A percentile compares a stretch with the other conserved stretches of the same genome.
Evolutionary conservation across 805 yeast genomes (phyloP).

Genomic region (Candida jianshihensis): DNA sequence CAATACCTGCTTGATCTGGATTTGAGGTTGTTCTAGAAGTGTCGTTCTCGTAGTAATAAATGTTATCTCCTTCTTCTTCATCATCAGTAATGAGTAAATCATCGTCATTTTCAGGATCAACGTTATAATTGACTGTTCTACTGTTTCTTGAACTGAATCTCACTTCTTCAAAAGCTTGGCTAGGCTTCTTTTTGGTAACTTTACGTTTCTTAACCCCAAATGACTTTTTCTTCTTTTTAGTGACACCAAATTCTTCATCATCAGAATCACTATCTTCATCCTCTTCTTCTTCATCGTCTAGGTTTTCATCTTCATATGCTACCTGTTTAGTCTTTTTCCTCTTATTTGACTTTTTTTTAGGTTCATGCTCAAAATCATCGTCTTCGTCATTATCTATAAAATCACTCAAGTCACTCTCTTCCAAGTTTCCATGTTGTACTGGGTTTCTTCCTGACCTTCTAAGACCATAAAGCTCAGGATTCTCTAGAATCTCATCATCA

Average conservation of each 20-base stretch:
- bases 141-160: slow-evolving; percentile 70
- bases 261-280: slow-evolving; percentile 28
- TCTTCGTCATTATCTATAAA: slow-evolving; percentile 14
- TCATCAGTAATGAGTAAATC: slow-evolving; percentile 30
- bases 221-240: slow-evolving; percentile 20
- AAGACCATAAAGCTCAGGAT: slow-evolving; percentile 80
- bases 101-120: slow-evolving; percentile 52
- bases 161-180: slow-evolving; percentile 39
- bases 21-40: slow-evolving; percentile 22
- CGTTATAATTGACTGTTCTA: slow-evolving; percentile 65
- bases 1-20: slow-evolving; percentile 29
- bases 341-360: slow-evolving; percentile 15
- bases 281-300: slow-evolving; percentile 23
- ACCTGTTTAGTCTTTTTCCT: slow-evolving; percentile 21
- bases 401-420: slow-evolving; percentile 11
- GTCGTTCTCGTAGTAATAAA: slow-evolving; percentile 17
- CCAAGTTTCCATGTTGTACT: slow-evolving; percentile 15
- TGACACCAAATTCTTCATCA: slow-evolving; percentile 32
- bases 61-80: slow-evolving; percentile 22
- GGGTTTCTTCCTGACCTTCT: slow-evolving; percentile 59
- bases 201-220: slow-evolving; percentile 18
- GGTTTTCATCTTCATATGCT: slow-evolving; percentile 21
- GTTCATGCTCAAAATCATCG: slow-evolving; percentile 11
- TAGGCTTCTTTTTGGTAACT: slow-evolving; percentile 13
- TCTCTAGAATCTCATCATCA: slow-evolving; percentile 49